Conservation (phyloP, 495 filamentous ascomycete genomes). For the Daldinia concentrica region DNA sequence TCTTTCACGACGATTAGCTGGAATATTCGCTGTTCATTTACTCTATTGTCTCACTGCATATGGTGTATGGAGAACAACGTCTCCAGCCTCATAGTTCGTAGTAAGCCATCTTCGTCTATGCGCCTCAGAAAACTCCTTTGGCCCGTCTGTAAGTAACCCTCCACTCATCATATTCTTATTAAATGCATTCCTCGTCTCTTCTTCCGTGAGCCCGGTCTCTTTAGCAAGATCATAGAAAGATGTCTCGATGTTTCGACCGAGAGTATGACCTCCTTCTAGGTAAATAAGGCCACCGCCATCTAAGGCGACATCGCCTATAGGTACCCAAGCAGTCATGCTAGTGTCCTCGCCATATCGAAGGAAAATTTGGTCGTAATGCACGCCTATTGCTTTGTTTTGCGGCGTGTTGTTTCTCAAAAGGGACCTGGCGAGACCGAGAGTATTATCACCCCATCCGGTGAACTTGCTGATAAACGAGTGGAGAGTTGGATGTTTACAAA, state of each 20-base stretch:
- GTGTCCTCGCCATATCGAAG: conserved; percentile 66
- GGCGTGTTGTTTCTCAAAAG: conserved; percentile 69
- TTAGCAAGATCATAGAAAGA: neutral
- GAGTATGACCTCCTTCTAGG: neutral
- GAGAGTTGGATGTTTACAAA: conserved; percentile 64
- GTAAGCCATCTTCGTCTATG: conserved; percentile 62
- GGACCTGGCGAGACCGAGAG: conserved; percentile 53
- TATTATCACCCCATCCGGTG: conserved; percentile 64
- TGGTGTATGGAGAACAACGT: conserved; percentile 68
- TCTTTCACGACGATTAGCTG: conserved; percentile 46
- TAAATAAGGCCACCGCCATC: neutral
- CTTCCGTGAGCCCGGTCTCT: neutral
- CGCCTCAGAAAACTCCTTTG: conserved; percentile 55
- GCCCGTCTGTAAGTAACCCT: conserved; percentile 53
- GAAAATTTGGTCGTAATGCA: conserved; percentile 75
- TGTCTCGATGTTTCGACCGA: neutral
- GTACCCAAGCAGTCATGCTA: conserved; percentile 70
- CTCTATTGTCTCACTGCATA: conserved; percentile 53
- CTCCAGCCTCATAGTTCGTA: conserved; percentile 66
- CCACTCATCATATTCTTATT: conserved; percentile 67
- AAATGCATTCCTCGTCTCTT: conserved; percentile 60
- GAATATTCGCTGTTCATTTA: neutral
- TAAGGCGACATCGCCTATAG: conserved; percentile 43
- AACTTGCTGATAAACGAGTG: conserved; percentile 62
- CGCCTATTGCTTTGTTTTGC: conserved; percentile 65